Percentiles rank a stretch among this genome's conserved stretches.
Conservation (phyloP, 2,329 filamentous ascomycete species). For the Capronia americana region DNA sequence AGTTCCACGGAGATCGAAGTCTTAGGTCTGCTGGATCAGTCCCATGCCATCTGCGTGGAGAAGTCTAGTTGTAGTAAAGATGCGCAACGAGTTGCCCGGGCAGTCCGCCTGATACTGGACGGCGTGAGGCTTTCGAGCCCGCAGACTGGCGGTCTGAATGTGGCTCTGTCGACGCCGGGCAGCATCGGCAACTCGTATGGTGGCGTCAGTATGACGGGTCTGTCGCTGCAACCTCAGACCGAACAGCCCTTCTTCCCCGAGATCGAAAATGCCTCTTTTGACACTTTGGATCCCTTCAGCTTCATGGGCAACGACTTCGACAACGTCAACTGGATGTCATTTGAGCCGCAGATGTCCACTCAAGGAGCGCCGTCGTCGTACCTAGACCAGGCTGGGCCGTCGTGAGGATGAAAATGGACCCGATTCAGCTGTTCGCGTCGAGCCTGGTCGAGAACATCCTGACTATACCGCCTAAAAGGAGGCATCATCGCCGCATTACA, state of each 20-base stretch:
- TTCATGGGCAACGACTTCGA: conserved; percentile 36
- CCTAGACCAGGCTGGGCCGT: neutral
- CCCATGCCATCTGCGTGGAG: conserved; percentile 35
- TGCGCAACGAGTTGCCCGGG: conserved; percentile 35
- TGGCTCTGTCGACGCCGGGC: neutral
- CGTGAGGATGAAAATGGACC: neutral
- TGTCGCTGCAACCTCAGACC: conserved; percentile 15
- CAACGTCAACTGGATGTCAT: conserved; percentile 37
- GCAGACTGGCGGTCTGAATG: neutral
- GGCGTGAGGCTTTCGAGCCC: conserved; percentile 9
- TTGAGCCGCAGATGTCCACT: conserved; percentile 25
- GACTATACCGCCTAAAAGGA: neutral
- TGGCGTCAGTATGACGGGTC: neutral
- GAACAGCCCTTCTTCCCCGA: conserved; percentile 3
- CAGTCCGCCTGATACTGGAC: conserved; percentile 33
- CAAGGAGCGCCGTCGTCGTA: neutral
- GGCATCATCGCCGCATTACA: neutral
- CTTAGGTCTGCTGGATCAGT: conserved; percentile 27
- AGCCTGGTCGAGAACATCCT: neutral
- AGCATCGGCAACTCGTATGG: neutral
- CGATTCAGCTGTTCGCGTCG: neutral
- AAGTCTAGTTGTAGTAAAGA: conserved; percentile 34
- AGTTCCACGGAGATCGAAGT: conserved; percentile 27
- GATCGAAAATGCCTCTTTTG: conserved; percentile 27
- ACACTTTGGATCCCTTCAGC: conserved; percentile 37